Evolutionary conservation across 306 rosid genomes (phyloP), one percentile per base, ranked within the genome.

Genomic region (Cucumis hystrix): DNA sequence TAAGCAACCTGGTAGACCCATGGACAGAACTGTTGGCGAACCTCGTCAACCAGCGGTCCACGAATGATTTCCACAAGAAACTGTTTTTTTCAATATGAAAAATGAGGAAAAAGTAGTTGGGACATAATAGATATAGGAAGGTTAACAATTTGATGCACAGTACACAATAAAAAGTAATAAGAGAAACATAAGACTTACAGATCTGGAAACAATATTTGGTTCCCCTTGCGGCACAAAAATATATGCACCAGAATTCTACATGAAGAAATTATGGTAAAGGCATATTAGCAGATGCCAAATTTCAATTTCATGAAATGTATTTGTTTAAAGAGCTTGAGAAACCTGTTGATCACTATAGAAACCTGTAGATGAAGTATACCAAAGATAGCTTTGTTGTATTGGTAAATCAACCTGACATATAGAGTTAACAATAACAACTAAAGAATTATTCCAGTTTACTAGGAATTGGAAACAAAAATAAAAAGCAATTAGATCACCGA

Each of bases 1-100:
- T 56, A 25, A 71, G 78, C 79, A 13, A 91, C 98, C 93, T 94
- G 98, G 78, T 87, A 82, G 72, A 94, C 90, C 98, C 98, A 94
- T 14, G 96, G 78, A 85, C 37, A 84, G 74, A 91, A 94, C 61
- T 81, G 84, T 60, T 90, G 98, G 80, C 82, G 91, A 84, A 91
- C 79, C 78, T 94, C 98, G 55, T 94, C 87, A 70, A 91, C 87
- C 61, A 94, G 74, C 2, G 87, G 83, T 57, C 98, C 98, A 3
- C 82, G 92, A 37, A 82, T 23, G 57, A 94, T 89, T 85, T 85
- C 88, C 81, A 75, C 7, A 23, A 91, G 88, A 12, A 88, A 89
- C 98, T 94, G 78, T 56, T 10, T 21, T 3, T 58, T 40, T 40
- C 47, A 45, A 55, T 11, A 74, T 18, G 70, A 43, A 54, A 61